Evolutionary conservation across 257 asterid genomes (phyloP).

Genomic region (Mentha longifolia): DNA sequence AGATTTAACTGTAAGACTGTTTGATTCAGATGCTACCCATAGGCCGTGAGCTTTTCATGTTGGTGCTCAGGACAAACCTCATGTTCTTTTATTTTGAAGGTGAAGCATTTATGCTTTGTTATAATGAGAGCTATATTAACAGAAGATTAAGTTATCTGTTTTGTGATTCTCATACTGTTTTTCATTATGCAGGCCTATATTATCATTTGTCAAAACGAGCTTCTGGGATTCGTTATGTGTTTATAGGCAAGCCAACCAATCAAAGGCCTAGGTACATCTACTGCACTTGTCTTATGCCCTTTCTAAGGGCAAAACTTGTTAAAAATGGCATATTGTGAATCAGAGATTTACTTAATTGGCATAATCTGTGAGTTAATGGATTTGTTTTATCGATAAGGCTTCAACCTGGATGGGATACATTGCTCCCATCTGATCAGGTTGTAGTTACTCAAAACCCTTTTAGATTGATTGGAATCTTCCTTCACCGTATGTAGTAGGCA

Average conservation of each 20-base stretch:
- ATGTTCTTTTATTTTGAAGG: slow-evolving; percentile 99
- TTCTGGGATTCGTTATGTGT: slow-evolving; percentile 88
- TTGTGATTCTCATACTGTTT: slow-evolving; percentile 23
- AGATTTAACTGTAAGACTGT: background rate
- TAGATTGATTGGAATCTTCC: background rate
- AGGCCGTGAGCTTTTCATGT: slow-evolving; percentile 75
- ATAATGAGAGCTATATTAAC: slow-evolving; percentile 22
- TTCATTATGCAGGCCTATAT: slow-evolving; percentile 70
- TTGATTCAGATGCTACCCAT: slow-evolving; percentile 73
- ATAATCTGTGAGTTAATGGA: background rate
- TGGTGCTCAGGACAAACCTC: slow-evolving; percentile 85
- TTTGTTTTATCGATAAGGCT: background rate
- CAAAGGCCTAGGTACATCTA: slow-evolving; percentile 84
- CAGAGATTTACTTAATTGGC: slow-evolving; percentile 2
- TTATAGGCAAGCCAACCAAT: slow-evolving; percentile 84
- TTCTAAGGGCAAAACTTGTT: slow-evolving; percentile 5
- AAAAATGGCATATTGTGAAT: background rate
- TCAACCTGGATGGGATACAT: background rate
- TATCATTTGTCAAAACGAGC: slow-evolving; percentile 93
- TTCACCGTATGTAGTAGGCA: background rate
- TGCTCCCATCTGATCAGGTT: background rate
- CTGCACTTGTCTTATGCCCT: slow-evolving; percentile 16
- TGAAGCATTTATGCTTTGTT: slow-evolving; percentile 35
- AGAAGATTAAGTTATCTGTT: slow-evolving; percentile 6
- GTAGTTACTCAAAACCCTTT: background rate